Base-by-base conservation (phyloP, 129 eudicot genomes). In the Saposhnikovia divaricata region DNA sequence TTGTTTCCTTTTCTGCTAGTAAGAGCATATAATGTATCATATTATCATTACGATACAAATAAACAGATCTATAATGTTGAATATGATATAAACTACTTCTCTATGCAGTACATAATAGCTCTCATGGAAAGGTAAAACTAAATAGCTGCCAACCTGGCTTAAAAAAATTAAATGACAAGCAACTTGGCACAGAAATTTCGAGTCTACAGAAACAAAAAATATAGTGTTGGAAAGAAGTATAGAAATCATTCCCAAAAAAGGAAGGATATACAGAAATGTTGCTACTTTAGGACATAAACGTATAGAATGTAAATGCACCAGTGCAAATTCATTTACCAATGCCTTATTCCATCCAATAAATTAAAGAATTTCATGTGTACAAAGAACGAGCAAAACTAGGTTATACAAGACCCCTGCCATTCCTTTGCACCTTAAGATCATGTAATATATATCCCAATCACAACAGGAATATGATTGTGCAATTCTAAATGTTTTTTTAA, bases 1-100 rank as follows among this genome's bases (percentile, higher is more conserved):
- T 87, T 85, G 6, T 81, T 89, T 72, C 96, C 83, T 85, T 90
- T 90, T 93, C 97, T 95, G 94, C 84, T 84, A 82, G 44, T 14
- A 82, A 14, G 44, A 47, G 28, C 70, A 83, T 44, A 39, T 72
- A 6, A 7, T 7, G 3, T 42, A 21, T 72, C 55, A 77, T 23
- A 16, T 9, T 72, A 69, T 47, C 34, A 45, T 21, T 80, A 42
- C 25, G 76, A 51, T 65, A 71, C 63, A 37, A 40, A 69, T 37
- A 51, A 34, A 25, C 5, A 25, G 16, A 12, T 31, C 66, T 23
- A 11, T 28, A 66, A 66, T 66, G 31, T 27, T 59, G 25, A 65
- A 55, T 23, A 55, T 27, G 72, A 28, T 12, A 28, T 23, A 59
- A 59, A 59, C 31, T n/a, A 59, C 9, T 23, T 23, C 31, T 59